Conservation (phyloP, 2,329 filamentous ascomycete genomes). For the Cytospora piceae region DNA sequence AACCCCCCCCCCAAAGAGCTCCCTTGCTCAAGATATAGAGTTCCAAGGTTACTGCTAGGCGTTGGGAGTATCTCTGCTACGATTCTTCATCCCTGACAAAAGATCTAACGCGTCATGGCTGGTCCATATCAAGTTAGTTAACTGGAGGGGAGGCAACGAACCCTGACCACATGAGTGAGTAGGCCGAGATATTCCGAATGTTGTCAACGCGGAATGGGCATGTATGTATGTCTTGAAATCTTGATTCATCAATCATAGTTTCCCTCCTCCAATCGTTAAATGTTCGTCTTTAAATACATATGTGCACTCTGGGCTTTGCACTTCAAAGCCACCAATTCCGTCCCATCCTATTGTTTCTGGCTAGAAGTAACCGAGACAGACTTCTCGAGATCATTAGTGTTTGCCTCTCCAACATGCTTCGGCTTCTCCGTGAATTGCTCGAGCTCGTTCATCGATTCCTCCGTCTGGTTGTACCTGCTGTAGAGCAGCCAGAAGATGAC, state of each 20-base stretch:
- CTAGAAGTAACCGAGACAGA: conserved; percentile 2
- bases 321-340: background rate
- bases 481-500: conserved; percentile 27
- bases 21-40: too few species aligned
- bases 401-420: conserved; percentile 9
- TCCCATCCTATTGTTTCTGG: background rate
- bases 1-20: too few species aligned
- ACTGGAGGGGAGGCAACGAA: too few species aligned
- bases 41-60: too few species aligned
- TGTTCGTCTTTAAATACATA: background rate
- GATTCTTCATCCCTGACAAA: too few species aligned
- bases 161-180: too few species aligned
- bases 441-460: conserved; percentile 29
- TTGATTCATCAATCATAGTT: background rate
- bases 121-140: too few species aligned
- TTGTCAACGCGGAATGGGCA: too few species aligned
- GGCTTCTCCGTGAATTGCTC: conserved; percentile 26
- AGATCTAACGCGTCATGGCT: too few species aligned
- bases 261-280: background rate
- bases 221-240: too few species aligned
- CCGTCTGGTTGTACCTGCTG: conserved; percentile 26
- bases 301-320: background rate
- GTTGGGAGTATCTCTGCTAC: too few species aligned
- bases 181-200: too few species aligned
- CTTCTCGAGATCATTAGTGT: conserved; percentile 12